Evolutionary conservation across 345 rosid genomes (phyloP).

Genomic region (Euphorbia lathyris): DNA sequence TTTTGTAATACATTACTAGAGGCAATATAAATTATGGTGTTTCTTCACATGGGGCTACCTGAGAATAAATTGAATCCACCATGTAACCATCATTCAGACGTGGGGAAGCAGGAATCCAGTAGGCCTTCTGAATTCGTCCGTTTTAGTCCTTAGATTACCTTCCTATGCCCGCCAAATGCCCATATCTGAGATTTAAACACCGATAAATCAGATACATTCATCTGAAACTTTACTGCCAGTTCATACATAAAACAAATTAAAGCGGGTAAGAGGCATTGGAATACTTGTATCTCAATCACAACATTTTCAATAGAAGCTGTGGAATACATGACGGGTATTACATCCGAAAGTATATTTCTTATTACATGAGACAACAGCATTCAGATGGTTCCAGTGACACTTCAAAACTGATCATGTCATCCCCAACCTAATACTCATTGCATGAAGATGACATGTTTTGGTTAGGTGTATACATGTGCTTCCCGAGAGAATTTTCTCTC

Average conservation of each 20-base stretch:
- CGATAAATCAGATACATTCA: neutral
- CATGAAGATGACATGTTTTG: neutral
- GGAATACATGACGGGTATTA: neutral
- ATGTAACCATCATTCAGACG: constrained; percentile 2
- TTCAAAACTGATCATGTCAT: neutral
- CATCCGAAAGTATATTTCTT: neutral
- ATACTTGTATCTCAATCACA: neutral
- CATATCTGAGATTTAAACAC: constrained; percentile 50
- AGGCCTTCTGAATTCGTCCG: neutral
- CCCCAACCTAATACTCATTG: neutral
- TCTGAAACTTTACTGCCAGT: neutral
- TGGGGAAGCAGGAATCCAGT: constrained; percentile 4
- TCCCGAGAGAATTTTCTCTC: neutral
- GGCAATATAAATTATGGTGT: constrained; percentile 12
- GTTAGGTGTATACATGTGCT: too few species aligned
- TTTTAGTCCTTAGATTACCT: constrained; percentile 34
- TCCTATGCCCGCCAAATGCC: constrained; percentile 96
- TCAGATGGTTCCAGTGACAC: neutral
- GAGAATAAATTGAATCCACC: constrained; percentile 15
- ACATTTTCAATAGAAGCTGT: neutral
- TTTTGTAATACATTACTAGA: constrained; percentile 17
- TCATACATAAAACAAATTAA: neutral
- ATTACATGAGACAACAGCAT: neutral
- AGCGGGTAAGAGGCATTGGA: neutral
- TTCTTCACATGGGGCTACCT: constrained; percentile 13